These are phyloP conservation scores for Rhynchospora pubera DNA, from an alignment of 176 grass and related monocot species.

Conservation along the genomic window DNA sequence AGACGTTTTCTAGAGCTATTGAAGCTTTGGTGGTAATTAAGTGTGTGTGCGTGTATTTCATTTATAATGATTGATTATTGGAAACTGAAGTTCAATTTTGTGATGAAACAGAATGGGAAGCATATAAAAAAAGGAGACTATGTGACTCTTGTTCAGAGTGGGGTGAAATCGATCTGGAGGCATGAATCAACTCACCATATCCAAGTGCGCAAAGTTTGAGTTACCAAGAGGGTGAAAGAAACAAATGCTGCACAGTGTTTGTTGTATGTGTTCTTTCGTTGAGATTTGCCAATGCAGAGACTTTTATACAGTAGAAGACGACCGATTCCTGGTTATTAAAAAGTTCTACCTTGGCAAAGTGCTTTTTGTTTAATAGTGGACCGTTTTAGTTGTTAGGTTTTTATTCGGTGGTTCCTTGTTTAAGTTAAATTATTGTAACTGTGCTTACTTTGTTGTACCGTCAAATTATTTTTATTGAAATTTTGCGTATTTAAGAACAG, in stretches of 20 bases:
- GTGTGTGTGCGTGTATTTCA: background rate
- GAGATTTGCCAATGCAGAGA: background rate
- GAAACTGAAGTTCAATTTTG: conserved; percentile 16
- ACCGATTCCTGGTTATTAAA: conserved; percentile 7
- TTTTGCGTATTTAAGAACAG: background rate
- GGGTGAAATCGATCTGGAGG: conserved; percentile 86
- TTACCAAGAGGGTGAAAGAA: conserved; percentile 5
- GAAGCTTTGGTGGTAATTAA: conserved; percentile 57
- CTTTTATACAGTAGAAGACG: background rate
- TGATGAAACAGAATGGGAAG: conserved; percentile 41
- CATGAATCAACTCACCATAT: conserved; percentile 83
- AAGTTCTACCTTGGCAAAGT: conserved; percentile 18
- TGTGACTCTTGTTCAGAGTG: conserved; percentile 93
- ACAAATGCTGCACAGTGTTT: conserved; percentile 31
- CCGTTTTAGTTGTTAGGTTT: conserved; percentile 17
- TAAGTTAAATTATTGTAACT: background rate
- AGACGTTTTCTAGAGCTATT: conserved; percentile 87
- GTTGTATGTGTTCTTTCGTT: conserved; percentile 28
- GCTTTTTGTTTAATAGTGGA: conserved; percentile 22
- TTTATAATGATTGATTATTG: background rate
- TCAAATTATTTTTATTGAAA: background rate
- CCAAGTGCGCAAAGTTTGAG: conserved; percentile 76
- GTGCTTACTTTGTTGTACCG: no score
- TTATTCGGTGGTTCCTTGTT: conserved; percentile 21
- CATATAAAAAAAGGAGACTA: conserved; percentile 63